phyloP scores from a whole-genome alignment of 441 rosid genomes.

The Manihot esculenta region DNA sequence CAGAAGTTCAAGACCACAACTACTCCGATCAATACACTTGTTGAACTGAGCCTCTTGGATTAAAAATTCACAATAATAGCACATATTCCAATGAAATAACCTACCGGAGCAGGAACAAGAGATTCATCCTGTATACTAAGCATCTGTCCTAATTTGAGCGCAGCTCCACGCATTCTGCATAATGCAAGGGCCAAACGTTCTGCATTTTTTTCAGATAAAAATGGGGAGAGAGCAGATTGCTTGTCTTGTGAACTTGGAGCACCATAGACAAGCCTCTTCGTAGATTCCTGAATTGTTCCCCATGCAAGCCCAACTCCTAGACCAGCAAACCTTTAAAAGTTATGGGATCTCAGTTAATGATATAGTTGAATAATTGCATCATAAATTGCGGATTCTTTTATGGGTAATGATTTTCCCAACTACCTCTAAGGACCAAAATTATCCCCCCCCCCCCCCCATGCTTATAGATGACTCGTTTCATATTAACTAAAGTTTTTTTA shows the following conservation, averaged over 20 bases:
- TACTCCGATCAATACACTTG: background rate
- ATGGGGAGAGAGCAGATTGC: slow-evolving; percentile 67
- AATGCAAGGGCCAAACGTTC: slow-evolving; percentile 85
- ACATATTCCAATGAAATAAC: background rate
- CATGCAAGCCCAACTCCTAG: slow-evolving; percentile 97
- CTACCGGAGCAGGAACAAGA: slow-evolving; percentile 97
- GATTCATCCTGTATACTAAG: slow-evolving; percentile 95
- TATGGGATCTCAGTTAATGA: slow-evolving; percentile 37
- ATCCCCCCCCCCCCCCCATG: no score
- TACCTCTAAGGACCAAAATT: background rate
- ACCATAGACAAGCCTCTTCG: slow-evolving; percentile 77
- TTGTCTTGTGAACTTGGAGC: slow-evolving; percentile 47
- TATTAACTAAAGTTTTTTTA: no score
- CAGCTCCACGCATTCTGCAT: slow-evolving; percentile 99
- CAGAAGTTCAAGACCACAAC: background rate
- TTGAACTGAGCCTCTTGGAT: background rate
- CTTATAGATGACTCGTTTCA: no score
- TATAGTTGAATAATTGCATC: background rate
- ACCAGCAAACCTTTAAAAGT: slow-evolving; percentile 85
- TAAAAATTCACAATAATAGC: background rate
- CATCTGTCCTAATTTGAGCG: slow-evolving; percentile 95
- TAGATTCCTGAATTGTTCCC: slow-evolving; percentile 90
- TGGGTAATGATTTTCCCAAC: background rate
- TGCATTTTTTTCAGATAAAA: slow-evolving; percentile 80
- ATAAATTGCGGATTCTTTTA: background rate